These are phyloP conservation scores for Dictyostelium capitatum DNA, from an alignment of 78 protist species.

Conservation along the genomic window DNA sequence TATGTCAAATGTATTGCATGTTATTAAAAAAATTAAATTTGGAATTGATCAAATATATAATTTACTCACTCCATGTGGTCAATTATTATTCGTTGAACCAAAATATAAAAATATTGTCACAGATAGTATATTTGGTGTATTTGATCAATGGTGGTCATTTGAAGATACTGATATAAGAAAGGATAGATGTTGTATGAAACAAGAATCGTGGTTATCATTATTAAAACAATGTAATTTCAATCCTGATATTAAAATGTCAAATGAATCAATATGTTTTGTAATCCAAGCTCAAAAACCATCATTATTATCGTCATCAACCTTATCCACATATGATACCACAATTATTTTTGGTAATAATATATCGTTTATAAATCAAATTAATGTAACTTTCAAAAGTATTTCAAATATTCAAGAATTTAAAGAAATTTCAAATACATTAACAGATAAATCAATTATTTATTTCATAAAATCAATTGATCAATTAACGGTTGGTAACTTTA, in stretches of 20 bases:
- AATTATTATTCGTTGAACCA: not conserved
- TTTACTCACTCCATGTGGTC: not conserved
- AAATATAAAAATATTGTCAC: too few relatives aligned
- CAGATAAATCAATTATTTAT: not conserved
- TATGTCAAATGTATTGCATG: constrained; percentile 16
- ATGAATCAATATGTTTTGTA: not conserved
- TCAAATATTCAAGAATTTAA: not conserved
- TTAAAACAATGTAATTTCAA: not conserved
- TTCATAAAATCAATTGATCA: not conserved
- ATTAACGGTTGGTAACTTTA: not conserved
- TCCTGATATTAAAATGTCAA: not conserved
- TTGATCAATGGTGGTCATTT: constrained; percentile 21
- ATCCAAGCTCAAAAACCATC: not conserved
- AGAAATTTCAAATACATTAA: not conserved
- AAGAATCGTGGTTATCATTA: not conserved
- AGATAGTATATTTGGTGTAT: not conserved
- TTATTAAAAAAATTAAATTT: not conserved
- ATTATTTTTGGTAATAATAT: not conserved
- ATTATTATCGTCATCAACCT: not conserved
- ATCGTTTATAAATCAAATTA: not conserved
- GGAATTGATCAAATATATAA: not conserved
- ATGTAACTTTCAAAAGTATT: not conserved
- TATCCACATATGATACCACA: not conserved
- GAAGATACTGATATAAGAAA: not conserved
- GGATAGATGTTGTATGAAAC: not conserved